phyloP scores from a whole-genome alignment of 169 alveolate species.

The Plasmodium coatneyi region DNA sequence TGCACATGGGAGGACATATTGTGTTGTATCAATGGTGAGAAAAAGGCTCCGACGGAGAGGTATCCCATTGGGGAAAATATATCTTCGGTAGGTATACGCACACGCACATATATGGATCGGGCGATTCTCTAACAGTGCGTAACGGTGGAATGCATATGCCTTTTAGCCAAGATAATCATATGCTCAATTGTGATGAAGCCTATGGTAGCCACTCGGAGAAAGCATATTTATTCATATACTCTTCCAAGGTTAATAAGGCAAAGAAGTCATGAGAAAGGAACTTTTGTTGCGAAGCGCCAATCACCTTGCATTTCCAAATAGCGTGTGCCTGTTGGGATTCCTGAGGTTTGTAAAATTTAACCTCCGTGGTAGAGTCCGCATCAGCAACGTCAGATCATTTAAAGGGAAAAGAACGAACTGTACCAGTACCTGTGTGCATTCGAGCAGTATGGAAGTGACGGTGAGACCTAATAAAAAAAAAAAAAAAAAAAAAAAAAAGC shows the following conservation, averaged over 20 bases:
- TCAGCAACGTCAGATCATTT: not conserved
- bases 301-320: not conserved
- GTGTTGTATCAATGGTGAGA: not conserved
- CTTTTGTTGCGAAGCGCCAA: not conserved
- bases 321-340: slow-evolving; percentile 3
- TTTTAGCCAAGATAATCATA: not conserved
- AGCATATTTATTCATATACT: not conserved
- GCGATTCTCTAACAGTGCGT: no score
- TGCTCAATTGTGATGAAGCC: not conserved
- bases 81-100: no score
- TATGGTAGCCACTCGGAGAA: not conserved
- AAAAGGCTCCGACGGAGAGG: not conserved
- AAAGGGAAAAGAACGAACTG: not conserved
- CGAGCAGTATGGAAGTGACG: slow-evolving; percentile 37
- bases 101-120: no score
- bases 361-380: not conserved
- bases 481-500: not conserved
- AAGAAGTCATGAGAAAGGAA: slow-evolving; percentile 10
- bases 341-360: not conserved
- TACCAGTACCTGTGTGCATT: not conserved
- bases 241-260: not conserved
- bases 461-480: not conserved
- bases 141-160: not conserved
- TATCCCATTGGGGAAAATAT: no score
- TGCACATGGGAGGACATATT: not conserved